Base-by-base conservation (phyloP, 306 rosid species). In the Abrus precatorius region DNA sequence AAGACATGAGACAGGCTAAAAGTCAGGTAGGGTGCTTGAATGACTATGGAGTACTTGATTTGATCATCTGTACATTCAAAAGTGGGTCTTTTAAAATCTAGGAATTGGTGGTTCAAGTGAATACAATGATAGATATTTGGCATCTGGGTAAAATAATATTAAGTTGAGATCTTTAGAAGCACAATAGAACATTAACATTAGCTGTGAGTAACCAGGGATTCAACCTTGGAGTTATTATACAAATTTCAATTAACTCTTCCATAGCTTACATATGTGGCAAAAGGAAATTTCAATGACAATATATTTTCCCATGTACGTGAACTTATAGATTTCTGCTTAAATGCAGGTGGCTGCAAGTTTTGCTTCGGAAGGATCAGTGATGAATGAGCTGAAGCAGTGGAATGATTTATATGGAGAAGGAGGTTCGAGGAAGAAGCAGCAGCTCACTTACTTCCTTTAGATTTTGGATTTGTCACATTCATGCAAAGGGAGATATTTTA, bases 1-100 rank as follows among this genome's bases (percentile, higher is more conserved):
- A 95, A 82, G 99, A 95, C 80, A 88, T 93, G 98, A 91, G 64
- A 82, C 97, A 89, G 84, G 98, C 99, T n/a, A 93, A 93, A 89
- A 87, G 81, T 82, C 96, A 93, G 93, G 99, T 95, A 72, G 50
- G 55, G 5, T n/a, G 27, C 57, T 12, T 64, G 14, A 68, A 40
- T 54, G 67, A 54, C n/a, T 33, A 36, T 20, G 2, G 43, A 57
- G 56, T 60, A 9, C 64, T 67, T 30, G 36, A 67, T 50, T 40
- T 34, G 6, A 28, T 36, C 36, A 36, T 48, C 3, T 64, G n/a
- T 38, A 36, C 34, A 9, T 49, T 70, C 33, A 36, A 70, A 69
- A 57, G 2, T 56, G 14, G 10, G 8, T 29, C 40, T 75, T 9
- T 63, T 50, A 63, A 34, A 36, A 34, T 66, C 75, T 13, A 62